Conservation (phyloP, 495 filamentous ascomycete genomes). For the Neurospora sp. region DNA sequence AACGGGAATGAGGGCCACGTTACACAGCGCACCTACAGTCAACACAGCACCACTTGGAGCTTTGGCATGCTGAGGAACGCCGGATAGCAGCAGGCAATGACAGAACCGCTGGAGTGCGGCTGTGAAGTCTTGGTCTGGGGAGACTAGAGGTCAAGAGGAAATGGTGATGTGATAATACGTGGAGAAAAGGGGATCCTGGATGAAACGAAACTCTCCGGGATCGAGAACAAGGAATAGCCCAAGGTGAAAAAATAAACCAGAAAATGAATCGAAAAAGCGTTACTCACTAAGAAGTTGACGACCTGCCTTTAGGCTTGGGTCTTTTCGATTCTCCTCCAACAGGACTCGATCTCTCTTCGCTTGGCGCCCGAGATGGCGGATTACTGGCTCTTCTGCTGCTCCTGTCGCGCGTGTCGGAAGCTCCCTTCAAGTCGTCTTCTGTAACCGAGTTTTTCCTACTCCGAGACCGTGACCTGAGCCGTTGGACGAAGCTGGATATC, state of each 20-base stretch:
- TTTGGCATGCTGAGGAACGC: background rate
- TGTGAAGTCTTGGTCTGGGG: background rate
- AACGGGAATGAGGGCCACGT: background rate
- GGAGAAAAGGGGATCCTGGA: background rate
- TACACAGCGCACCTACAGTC: background rate
- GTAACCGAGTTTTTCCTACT: background rate
- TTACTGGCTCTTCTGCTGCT: background rate
- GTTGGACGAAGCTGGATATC: background rate
- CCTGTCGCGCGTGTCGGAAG: background rate
- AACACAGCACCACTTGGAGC: background rate
- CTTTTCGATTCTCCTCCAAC: slow-evolving; percentile 1
- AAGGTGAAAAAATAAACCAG: background rate
- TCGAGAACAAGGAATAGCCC: background rate
- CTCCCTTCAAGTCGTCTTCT: background rate
- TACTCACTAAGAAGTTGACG: slow-evolving; percentile 11
- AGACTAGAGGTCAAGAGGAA: background rate
- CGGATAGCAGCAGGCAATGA: background rate
- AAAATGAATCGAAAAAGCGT: background rate
- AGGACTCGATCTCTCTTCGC: background rate
- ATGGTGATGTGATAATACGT: background rate
- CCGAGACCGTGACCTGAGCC: background rate
- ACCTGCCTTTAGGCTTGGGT: slow-evolving; percentile 8
- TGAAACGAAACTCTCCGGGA: background rate
- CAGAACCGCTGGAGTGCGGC: background rate
- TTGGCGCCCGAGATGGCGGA: background rate